Conservation (phyloP, 306 rosid species). For the Trifolium repens region DNA sequence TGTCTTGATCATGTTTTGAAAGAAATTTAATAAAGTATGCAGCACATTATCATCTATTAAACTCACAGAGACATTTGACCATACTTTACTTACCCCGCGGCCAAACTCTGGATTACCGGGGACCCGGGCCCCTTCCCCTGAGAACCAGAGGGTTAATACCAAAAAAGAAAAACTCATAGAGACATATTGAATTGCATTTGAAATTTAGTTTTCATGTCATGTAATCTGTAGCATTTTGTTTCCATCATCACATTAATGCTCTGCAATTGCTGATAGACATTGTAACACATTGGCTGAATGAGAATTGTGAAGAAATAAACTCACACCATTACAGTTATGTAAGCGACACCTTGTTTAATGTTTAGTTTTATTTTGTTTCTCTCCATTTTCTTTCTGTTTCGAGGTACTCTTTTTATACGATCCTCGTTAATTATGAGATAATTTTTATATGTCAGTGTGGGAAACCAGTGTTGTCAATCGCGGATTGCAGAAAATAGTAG, state of each 20-base stretch:
- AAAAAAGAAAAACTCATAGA: neutral
- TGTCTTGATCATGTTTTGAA: neutral
- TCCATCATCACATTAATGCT: conserved; percentile 24
- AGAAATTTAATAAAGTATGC: neutral
- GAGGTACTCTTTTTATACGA: conserved; percentile 11
- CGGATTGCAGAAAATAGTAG: neutral
- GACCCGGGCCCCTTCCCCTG: too few relatives aligned
- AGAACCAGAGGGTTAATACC: too few relatives aligned
- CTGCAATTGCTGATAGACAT: conserved; percentile 15
- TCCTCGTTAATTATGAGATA: conserved; percentile 8
- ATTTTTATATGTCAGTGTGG: neutral
- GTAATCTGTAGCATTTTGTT: conserved; percentile 27
- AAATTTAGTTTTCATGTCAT: conserved; percentile 8
- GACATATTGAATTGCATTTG: neutral
- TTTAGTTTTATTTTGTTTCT: conserved; percentile 2
- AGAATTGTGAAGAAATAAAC: neutral
- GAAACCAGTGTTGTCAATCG: neutral
- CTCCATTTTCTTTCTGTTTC: conserved; percentile 2
- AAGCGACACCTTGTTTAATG: conserved; percentile 1
- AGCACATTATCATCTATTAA: neutral
- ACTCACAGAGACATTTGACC: neutral
- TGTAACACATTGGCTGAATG: conserved; percentile 14
- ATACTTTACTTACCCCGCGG: too few relatives aligned
- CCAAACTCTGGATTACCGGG: too few relatives aligned
- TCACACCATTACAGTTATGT: neutral